These are phyloP conservation scores for Rhizopogon sp. DNA, from an alignment of 768 basidiomycete species.

Conservation along the genomic window DNA sequence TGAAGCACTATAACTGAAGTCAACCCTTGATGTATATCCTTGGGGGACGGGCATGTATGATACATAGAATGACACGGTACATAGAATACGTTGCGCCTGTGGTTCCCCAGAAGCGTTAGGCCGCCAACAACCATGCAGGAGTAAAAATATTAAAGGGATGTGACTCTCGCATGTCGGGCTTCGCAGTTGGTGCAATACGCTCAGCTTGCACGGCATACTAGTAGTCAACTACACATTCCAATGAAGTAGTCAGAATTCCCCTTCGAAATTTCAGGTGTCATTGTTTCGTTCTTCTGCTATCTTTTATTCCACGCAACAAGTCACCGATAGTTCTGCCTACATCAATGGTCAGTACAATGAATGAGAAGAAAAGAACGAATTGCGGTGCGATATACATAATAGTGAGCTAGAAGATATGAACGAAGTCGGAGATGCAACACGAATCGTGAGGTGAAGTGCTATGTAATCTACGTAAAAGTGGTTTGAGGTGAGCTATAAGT, in stretches of 20 bases:
- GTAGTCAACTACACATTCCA: neutral
- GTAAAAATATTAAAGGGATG: no score
- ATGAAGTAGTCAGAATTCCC: neutral
- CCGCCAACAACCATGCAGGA: no score
- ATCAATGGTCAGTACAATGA: neutral
- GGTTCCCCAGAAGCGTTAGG: no score
- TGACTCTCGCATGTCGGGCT: no score
- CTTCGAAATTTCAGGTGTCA: neutral
- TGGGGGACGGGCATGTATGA: no score
- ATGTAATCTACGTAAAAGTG: neutral
- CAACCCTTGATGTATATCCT: no score
- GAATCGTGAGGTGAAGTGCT: neutral
- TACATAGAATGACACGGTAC: no score
- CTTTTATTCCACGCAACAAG: neutral
- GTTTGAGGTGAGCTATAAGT: neutral
- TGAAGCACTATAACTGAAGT: constrained; percentile 50
- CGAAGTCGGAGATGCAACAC: neutral
- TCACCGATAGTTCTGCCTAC: neutral
- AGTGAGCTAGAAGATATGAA: neutral
- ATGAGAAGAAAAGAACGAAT: neutral
- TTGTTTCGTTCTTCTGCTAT: no score
- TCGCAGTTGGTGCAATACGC: no score
- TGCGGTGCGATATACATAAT: neutral
- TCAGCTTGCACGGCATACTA: neutral
- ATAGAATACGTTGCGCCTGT: no score